Percentiles rank a stretch among this genome's conserved stretches.
Evolutionary conservation across 176 grass and related monocot species (phyloP).

Genomic region (Triticum monococcum): DNA sequence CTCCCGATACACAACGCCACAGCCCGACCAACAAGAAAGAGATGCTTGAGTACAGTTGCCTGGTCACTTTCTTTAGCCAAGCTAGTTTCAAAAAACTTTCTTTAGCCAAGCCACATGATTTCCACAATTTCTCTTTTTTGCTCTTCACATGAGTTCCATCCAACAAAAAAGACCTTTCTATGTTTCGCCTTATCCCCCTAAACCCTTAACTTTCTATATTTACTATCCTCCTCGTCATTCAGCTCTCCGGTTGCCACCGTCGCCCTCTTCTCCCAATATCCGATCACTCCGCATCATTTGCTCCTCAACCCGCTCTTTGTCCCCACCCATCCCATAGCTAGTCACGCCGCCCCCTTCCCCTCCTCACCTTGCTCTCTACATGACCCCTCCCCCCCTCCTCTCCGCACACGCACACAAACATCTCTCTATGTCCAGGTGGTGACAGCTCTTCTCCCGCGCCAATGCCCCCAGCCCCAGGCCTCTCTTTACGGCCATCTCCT

Average conservation of each 20-base stretch:
- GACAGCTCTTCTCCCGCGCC: background rate
- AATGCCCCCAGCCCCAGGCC: background rate
- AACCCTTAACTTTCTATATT: background rate
- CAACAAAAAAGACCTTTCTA: background rate
- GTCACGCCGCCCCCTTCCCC: too few relatives aligned
- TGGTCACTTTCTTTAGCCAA: background rate
- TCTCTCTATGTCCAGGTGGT: background rate
- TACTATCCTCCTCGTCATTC: background rate
- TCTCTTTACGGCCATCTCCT: background rate
- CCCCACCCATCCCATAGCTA: too few relatives aligned
- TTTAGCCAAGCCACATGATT: background rate
- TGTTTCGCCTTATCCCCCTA: background rate
- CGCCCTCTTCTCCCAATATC: background rate
- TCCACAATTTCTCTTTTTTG: background rate
- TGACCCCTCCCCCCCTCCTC: too few relatives aligned
- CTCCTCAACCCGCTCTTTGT: background rate
- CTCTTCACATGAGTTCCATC: background rate
- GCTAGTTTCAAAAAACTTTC: too few relatives aligned
- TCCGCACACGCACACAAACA: background rate
- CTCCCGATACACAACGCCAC: background rate
- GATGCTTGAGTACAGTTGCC: background rate
- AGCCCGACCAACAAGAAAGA: background rate
- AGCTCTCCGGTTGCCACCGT: background rate
- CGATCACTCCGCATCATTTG: background rate
- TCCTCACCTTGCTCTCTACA: too few relatives aligned